Evolutionary conservation across 73 alveolate genomes (phyloP), one percentile per base, ranked within the genome.

Genomic region (Paramecium primaurelia): DNA sequence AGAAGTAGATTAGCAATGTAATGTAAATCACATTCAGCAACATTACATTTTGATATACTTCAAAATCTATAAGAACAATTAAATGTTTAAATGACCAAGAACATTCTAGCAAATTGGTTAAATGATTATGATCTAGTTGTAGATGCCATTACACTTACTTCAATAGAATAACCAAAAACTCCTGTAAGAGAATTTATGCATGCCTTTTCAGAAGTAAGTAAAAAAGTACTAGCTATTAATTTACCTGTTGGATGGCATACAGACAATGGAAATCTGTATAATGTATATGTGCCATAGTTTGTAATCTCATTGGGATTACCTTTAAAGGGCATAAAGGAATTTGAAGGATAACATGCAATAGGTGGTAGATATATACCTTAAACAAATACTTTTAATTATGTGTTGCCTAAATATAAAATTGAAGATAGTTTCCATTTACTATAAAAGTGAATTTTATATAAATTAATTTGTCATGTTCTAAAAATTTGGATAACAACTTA

Each of bases 291-390:
- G 10, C 91, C 91, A 80, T 8, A 80, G 49, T 80, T 28, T 26
- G 22, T 80, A 4, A 20, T 80, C 11, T 80, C 91, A 1, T 20
- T 80, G 37, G 91, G 91, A 77, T 28, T 77, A 18, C 90, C 90
- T 16, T 42, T 80, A 20, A 80, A 80, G 28, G 77, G 58, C 1
- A 12, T 47, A 20, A 44, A 47, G 26, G 25, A 42, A 9, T 80
- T 44, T 45, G 25, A 80, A 10, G 91, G 47, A 44, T 16, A 44
- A 26, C 51, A 20, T 22, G 51, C 32, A 3, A 47, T 80, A 16
- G 77, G 91, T 25, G 91, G 91, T 26, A 77, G 90, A 45, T 80
- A 16, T 8, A 44, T 64, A 6, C 84, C 84, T 32, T 54, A 54
- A 54, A 7, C 28, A 16, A 34, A 54, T 18, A 54, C 69, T 18